Evolutionary conservation across 257 asterid genomes (phyloP).

Genomic region (Forsythia suspensa): DNA sequence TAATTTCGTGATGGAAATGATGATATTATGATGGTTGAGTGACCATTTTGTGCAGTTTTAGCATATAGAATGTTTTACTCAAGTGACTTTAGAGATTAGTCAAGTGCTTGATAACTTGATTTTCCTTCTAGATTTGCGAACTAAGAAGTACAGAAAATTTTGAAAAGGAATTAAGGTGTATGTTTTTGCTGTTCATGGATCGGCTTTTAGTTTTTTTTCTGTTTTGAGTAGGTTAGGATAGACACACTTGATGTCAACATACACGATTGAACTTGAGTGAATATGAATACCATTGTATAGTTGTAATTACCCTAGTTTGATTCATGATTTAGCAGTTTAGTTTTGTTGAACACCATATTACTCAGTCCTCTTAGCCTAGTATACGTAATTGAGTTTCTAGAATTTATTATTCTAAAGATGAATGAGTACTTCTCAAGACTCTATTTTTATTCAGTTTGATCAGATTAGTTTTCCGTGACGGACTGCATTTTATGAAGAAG

Average conservation of each 20-base stretch:
- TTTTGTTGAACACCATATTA: background rate
- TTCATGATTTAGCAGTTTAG: background rate
- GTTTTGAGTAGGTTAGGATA: background rate
- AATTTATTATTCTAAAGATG: background rate
- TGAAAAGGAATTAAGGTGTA: background rate
- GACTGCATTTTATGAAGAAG: conserved; percentile 2
- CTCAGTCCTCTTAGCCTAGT: background rate
- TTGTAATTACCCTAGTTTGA: background rate
- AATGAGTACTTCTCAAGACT: background rate
- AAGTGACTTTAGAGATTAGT: background rate
- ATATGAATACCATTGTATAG: background rate
- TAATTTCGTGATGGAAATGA: conserved; percentile 4
- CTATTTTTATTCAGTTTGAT: conserved; percentile 4
- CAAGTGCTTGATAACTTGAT: background rate
- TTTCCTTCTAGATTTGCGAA: background rate
- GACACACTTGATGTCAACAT: background rate
- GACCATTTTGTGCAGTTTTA: background rate
- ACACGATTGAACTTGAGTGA: background rate
- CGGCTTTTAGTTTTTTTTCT: background rate
- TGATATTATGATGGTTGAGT: background rate
- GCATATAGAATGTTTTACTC: background rate
- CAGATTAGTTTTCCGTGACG: background rate
- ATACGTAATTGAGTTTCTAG: background rate
- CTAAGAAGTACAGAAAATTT: background rate
- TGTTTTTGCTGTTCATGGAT: background rate